A percentile compares a stretch with the other conserved stretches of the same genome.
Conservation (phyloP, 202 grass and related monocot genomes). For the Musa balbisiana region DNA sequence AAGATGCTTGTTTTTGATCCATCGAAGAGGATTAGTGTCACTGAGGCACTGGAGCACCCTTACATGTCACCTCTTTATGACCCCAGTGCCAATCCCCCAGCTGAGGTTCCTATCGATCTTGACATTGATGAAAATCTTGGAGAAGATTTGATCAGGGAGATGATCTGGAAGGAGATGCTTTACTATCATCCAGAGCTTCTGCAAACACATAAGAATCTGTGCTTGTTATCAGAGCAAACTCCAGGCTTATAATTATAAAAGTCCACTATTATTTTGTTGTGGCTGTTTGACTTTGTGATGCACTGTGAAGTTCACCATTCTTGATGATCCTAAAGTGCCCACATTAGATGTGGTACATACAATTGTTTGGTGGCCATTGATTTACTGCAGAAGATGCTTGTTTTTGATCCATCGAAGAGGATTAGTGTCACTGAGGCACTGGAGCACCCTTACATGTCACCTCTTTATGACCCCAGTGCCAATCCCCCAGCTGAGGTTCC, state of each 20-base stretch:
- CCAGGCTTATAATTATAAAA: conserved; percentile 33
- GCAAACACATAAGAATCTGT: conserved; percentile 29
- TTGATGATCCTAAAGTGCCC: no score
- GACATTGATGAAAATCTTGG: conserved; percentile 77
- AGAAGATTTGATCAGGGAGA: conserved; percentile 72
- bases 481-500: conserved; percentile 72
- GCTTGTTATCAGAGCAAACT: conserved; percentile 19
- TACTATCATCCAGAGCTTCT: conserved; percentile 66
- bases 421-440: conserved; percentile 66
- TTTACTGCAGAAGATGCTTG: conserved; percentile 81
- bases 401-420: conserved; percentile 77
- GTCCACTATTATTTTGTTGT: conserved; percentile 20
- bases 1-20: conserved; percentile 91
- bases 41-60: conserved; percentile 63
- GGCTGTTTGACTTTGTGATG: no score
- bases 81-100: conserved; percentile 59
- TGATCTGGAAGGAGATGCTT: conserved; percentile 91
- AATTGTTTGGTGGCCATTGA: no score
- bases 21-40: conserved; percentile 66
- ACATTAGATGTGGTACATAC: no score
- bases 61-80: conserved; percentile 84
- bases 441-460: conserved; percentile 81
- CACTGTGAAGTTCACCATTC: no score
- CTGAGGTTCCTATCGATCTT: conserved; percentile 55
- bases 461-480: conserved; percentile 56